Conservation (phyloP, 768 basidiomycete genomes). For the Mycena belliarum region DNA sequence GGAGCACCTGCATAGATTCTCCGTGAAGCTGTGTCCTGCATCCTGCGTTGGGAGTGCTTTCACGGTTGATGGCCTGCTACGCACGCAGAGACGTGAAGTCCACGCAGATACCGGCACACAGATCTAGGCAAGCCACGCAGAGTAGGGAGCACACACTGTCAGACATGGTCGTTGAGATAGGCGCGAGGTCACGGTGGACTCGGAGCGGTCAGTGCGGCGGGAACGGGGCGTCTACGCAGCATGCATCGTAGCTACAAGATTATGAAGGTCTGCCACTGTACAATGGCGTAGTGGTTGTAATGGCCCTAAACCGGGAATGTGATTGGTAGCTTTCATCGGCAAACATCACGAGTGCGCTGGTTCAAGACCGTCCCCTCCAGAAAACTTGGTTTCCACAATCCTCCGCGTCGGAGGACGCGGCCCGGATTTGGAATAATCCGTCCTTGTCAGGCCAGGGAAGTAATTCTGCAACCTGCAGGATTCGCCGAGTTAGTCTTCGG, state of each 20-base stretch:
- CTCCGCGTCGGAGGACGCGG: slow-evolving; percentile 64
- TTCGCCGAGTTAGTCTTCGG: slow-evolving; percentile 91
- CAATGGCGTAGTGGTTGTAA: slow-evolving; percentile 76
- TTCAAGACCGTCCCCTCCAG: slow-evolving; percentile 94
- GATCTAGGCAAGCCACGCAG: slow-evolving; percentile 11
- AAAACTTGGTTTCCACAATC: slow-evolving; percentile 87
- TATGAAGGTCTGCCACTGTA: slow-evolving; percentile 15
- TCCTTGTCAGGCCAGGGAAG: slow-evolving; percentile 88
- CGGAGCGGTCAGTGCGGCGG: too few species aligned
- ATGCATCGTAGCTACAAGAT: not conserved
- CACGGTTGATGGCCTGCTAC: not conserved
- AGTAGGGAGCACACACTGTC: not conserved
- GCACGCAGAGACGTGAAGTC: slow-evolving; percentile 17
- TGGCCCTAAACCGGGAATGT: slow-evolving; percentile 83
- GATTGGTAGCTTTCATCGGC: slow-evolving; percentile 65
- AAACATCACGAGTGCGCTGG: slow-evolving; percentile 74
- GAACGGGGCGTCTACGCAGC: too few species aligned
- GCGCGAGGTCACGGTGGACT: too few species aligned
- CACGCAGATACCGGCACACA: slow-evolving; percentile 16
- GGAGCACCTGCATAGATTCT: slow-evolving; percentile 3
- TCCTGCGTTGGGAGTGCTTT: not conserved
- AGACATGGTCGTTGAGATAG: not conserved
- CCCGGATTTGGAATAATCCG: slow-evolving; percentile 77
- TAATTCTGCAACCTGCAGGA: slow-evolving; percentile 88
- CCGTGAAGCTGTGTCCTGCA: slow-evolving; percentile 14